Conservation (phyloP, 2,329 filamentous ascomycete genomes). For the Diaporthe ampelina region DNA sequence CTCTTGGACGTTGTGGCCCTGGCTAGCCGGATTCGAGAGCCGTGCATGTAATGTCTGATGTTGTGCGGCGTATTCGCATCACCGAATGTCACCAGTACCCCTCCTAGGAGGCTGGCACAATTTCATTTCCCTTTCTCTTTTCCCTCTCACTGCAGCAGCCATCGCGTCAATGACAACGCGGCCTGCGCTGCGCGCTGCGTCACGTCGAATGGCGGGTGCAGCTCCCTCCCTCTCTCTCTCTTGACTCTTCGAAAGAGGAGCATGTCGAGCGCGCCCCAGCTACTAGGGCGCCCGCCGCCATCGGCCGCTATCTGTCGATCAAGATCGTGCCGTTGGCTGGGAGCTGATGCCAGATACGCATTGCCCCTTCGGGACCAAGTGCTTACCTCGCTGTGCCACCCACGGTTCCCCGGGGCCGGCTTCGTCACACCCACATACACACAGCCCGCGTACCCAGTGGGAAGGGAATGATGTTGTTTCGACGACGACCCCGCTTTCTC, state of each 20-base stretch:
- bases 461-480: background rate
- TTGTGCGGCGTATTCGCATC: slow-evolving; percentile 11
- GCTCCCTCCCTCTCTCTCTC: background rate
- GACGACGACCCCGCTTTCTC: slow-evolving; percentile 20
- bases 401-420: slow-evolving; percentile 19
- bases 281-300: slow-evolving; percentile 23
- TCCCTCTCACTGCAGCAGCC: slow-evolving; percentile 1
- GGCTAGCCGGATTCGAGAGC: slow-evolving; percentile 32
- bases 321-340: slow-evolving; percentile 25
- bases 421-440: slow-evolving; percentile 23
- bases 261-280: background rate
- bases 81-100: background rate
- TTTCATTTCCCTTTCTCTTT: background rate
- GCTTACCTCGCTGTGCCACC: slow-evolving; percentile 37
- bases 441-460: background rate
- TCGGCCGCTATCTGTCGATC: slow-evolving; percentile 26
- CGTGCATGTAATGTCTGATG: background rate
- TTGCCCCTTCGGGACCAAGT: slow-evolving; percentile 26
- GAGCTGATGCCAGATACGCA: slow-evolving; percentile 32
- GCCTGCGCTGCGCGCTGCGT: background rate
- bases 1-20: slow-evolving; percentile 13
- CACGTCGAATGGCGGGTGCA: slow-evolving; percentile 7
- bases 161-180: background rate
- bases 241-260: background rate
- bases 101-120: slow-evolving; percentile 19